phyloP scores from a whole-genome alignment of 345 rosid species.

The Passiflora organensis region DNA sequence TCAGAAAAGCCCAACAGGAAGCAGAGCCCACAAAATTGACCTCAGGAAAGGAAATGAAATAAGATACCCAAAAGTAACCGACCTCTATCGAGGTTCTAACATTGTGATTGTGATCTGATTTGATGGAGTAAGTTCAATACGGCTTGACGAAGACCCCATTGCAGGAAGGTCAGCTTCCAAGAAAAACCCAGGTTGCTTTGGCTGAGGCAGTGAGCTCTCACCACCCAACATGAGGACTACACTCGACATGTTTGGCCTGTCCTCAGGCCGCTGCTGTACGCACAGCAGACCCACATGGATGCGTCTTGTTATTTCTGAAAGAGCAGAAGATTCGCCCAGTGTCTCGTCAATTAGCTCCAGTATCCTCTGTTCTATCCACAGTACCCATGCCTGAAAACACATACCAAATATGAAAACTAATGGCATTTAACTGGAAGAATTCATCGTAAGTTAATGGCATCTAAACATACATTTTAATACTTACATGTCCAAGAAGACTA shows the following conservation, averaged over 20 bases:
- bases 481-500: slow-evolving; percentile 19
- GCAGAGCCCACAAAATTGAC: too few relatives aligned
- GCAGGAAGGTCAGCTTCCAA: slow-evolving; percentile 10
- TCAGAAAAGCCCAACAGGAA: too few relatives aligned
- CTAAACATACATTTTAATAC: neutral
- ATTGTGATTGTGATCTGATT: slow-evolving; percentile 10
- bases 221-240: slow-evolving; percentile 36
- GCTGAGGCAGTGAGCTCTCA: slow-evolving; percentile 29
- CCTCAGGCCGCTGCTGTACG: slow-evolving; percentile 34
- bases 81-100: slow-evolving; percentile 16
- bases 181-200: slow-evolving; percentile 38
- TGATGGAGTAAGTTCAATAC: neutral
- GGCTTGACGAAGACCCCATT: slow-evolving; percentile 9
- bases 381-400: slow-evolving; percentile 23
- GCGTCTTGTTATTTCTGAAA: slow-evolving; percentile 13
- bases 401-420: too few relatives aligned
- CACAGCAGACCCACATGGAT: slow-evolving; percentile 32
- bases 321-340: slow-evolving; percentile 1
- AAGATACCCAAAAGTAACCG: too few relatives aligned
- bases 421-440: too few relatives aligned
- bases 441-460: too few relatives aligned
- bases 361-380: slow-evolving; percentile 29
- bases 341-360: slow-evolving; percentile 21
- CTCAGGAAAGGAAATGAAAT: too few relatives aligned
- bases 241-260: slow-evolving; percentile 37